Evolutionary conservation across 2,329 filamentous ascomycete genomes (phyloP).

Genomic region (Lecanoromycetidae sp.): DNA sequence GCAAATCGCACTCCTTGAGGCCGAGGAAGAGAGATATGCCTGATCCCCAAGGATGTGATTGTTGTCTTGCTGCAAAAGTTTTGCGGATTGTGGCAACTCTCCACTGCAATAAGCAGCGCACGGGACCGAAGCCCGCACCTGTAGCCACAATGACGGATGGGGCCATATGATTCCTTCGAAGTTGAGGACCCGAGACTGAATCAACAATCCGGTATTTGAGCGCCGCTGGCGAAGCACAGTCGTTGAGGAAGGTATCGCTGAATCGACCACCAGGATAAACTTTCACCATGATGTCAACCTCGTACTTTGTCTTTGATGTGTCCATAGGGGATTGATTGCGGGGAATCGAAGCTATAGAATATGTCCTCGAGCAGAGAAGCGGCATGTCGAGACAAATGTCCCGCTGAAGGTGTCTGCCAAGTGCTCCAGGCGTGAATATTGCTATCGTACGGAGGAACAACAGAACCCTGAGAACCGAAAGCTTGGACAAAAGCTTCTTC

Average conservation of each 20-base stretch:
- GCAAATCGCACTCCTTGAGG: conserved; percentile 11
- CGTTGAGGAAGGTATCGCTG: conserved; percentile 15
- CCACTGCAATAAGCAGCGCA: conserved; percentile 17
- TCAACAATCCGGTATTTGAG: conserved; percentile 16
- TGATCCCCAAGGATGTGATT: not conserved
- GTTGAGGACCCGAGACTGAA: not conserved
- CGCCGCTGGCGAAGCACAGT: not conserved
- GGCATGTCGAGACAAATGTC: conserved; percentile 14
- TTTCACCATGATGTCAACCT: conserved; percentile 16
- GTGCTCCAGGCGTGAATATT: not conserved
- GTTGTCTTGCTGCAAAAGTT: not conserved
- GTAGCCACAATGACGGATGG: conserved; percentile 19
- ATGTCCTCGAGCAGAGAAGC: conserved; percentile 15
- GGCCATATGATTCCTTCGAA: conserved; percentile 3
- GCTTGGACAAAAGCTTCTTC: not conserved
- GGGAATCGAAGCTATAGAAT: conserved; percentile 16
- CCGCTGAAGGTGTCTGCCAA: too few relatives aligned
- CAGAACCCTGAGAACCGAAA: not conserved
- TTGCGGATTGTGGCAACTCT: conserved; percentile 11
- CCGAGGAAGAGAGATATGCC: conserved; percentile 13
- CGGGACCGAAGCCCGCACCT: conserved; percentile 20
- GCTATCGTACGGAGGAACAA: too few relatives aligned
- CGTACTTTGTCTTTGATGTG: not conserved
- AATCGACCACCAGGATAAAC: conserved; percentile 15
- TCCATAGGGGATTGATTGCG: not conserved